These are phyloP conservation scores for Microcera coccophila DNA, from an alignment of 2,329 filamentous ascomycete genomes.

Conservation along the genomic window DNA sequence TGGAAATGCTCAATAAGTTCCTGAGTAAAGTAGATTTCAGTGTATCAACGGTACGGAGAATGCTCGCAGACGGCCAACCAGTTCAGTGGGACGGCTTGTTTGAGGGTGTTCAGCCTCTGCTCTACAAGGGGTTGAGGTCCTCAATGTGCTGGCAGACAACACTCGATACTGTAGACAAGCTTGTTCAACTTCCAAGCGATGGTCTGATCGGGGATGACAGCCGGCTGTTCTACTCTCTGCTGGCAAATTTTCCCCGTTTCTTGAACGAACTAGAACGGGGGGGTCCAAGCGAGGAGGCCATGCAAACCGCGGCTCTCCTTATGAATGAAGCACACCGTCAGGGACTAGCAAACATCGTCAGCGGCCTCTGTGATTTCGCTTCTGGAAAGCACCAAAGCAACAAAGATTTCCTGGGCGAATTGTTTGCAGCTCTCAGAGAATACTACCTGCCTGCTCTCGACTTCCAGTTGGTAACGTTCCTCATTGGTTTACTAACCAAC, in stretches of 20 bases:
- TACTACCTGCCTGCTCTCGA: slow-evolving; percentile 80
- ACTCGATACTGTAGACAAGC: slow-evolving; percentile 69
- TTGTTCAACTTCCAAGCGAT: slow-evolving; percentile 76
- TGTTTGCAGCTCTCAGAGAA: slow-evolving; percentile 69
- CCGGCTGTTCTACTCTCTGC: slow-evolving; percentile 76
- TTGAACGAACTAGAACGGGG: slow-evolving; percentile 71
- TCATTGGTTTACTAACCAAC: slow-evolving; percentile 90
- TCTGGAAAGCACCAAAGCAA: slow-evolving; percentile 62
- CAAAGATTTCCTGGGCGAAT: slow-evolving; percentile 71
- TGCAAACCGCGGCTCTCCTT: slow-evolving; percentile 65
- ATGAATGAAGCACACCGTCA: slow-evolving; percentile 70
- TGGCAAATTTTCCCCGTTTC: slow-evolving; percentile 89
- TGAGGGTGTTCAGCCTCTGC: slow-evolving; percentile 76
- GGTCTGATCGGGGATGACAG: slow-evolving; percentile 76
- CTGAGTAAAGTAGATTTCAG: slow-evolving; percentile 79
- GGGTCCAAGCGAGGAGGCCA: slow-evolving; percentile 50
- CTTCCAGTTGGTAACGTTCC: slow-evolving; percentile 79
- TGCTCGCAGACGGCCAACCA: slow-evolving; percentile 75
- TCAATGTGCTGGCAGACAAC: slow-evolving; percentile 76
- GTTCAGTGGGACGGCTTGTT: slow-evolving; percentile 85
- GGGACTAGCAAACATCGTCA: slow-evolving; percentile 62
- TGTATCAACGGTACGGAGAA: slow-evolving; percentile 62
- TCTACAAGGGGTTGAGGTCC: slow-evolving; percentile 90
- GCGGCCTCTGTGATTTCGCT: slow-evolving; percentile 67
- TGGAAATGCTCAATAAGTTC: slow-evolving; percentile 86